Conservation (phyloP, 805 yeast species). For the Lipomyces spencermartinsiae region DNA sequence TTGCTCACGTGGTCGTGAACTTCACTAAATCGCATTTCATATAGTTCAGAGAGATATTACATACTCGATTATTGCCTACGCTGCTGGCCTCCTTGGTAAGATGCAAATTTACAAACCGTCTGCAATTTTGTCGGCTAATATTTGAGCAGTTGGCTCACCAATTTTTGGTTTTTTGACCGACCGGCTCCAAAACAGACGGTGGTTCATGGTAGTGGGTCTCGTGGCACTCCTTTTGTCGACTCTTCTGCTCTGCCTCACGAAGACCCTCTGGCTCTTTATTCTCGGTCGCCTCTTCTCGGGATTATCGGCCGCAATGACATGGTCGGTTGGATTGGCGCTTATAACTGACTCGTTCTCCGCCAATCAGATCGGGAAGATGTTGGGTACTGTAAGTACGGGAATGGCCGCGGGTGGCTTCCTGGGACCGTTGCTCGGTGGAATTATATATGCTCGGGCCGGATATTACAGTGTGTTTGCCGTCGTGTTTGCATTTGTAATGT, state of each 20-base stretch:
- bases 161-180: conserved; percentile 45
- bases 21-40: neutral
- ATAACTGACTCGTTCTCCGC: conserved; percentile 43
- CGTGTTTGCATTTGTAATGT: conserved; percentile 42
- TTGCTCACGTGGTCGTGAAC: neutral
- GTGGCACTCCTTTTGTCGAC: conserved; percentile 44
- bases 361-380: conserved; percentile 43
- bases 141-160: conserved; percentile 38
- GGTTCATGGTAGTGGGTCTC: conserved; percentile 45
- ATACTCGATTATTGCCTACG: conserved; percentile 44
- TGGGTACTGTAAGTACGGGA: conserved; percentile 45
- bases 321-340: conserved; percentile 49
- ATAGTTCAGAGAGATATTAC: conserved; percentile 43
- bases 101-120: neutral
- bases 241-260: conserved; percentile 42
- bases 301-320: conserved; percentile 46
- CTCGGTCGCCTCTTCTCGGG: conserved; percentile 47
- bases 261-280: conserved; percentile 40
- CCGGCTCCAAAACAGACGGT: conserved; percentile 37
- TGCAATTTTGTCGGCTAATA: neutral
- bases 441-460: conserved; percentile 45
- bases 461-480: conserved; percentile 46
- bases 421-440: conserved; percentile 48
- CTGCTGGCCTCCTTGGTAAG: conserved; percentile 45
- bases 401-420: conserved; percentile 44